Base-by-base conservation (phyloP, 164 flowering plant genomes). In the Dillenia turbinata region DNA sequence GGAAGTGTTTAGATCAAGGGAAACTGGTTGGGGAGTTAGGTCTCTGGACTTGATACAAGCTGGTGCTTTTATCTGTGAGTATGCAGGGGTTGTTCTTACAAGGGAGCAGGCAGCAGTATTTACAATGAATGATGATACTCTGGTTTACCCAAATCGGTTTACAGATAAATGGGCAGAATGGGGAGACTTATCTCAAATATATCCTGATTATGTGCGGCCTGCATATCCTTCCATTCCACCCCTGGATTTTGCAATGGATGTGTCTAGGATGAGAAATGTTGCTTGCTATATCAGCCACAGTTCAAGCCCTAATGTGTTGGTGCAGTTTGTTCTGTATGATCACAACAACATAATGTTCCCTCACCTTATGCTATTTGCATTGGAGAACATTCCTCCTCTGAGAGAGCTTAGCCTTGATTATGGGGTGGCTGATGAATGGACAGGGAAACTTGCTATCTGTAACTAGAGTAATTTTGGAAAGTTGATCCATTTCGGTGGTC, bases 221-320 rank as follows among this genome's bases (percentile, higher is more conserved):
- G 49, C 76, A 1, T 67, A 72, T 66, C 90, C 96, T 19, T 74
- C 81, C 2, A 62, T 82, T 54, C 88, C 92, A 13, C 88, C 88
- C 7, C 64, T 87, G 75, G 87, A 87, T 79, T 93, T 85, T 72
- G 97, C 97, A 4, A 72, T 93, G 81, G 97, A 93, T 75, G 92
- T 90, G 10, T 90, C 98, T 12, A 79, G 73, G 62, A 74, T 81
- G 87, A 82, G 98, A 67, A 89, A 87, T 73, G 92, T 84, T 53
- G 96, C 97, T 54, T 90, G 92, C 61, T 93, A 89, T 73, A 75
- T 93, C 22, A 89, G 94, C 70, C 96, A 93, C 56, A 90, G 95
- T 71, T 63, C 81, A 24, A 67, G 66, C 58, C 96, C 98, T 22
- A 93, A 93, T 77, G 90, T 90, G 62, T 26, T 90, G 71, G 95